Percentiles rank a stretch among this genome's conserved stretches.
Evolutionary conservation across 164 flowering plant genomes (phyloP).

Genomic region (Malania oleifera): DNA sequence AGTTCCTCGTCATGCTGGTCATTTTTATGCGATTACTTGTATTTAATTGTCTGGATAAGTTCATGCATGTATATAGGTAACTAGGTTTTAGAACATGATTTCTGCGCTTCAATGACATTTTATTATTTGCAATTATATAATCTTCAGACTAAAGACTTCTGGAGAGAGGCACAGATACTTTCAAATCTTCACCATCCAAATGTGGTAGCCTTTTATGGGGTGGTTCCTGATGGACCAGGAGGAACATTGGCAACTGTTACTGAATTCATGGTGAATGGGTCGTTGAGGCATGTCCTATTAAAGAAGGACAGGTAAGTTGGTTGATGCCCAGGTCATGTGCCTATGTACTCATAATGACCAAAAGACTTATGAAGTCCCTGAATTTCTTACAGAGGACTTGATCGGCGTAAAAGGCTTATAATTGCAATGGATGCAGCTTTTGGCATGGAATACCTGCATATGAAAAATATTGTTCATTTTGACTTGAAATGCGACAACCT

Average conservation of each 20-base stretch:
- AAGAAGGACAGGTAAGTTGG: slow-evolving; percentile 55
- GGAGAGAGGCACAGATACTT: slow-evolving; percentile 84
- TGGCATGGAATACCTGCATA: slow-evolving; percentile 91
- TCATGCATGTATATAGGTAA: not conserved
- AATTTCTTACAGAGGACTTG: slow-evolving; percentile 51
- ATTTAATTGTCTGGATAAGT: not conserved
- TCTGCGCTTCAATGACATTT: no score
- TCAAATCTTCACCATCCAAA: slow-evolving; percentile 90
- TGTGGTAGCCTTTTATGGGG: slow-evolving; percentile 85
- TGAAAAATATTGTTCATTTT: slow-evolving; percentile 78
- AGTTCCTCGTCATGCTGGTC: not conserved
- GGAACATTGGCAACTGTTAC: slow-evolving; percentile 84
- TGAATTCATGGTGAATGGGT: slow-evolving; percentile 83
- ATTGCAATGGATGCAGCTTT: slow-evolving; percentile 91
- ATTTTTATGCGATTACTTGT: not conserved
- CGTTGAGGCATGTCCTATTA: slow-evolving; percentile 59
- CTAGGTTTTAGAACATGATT: not conserved
- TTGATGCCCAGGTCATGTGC: not conserved
- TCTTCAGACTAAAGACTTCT: slow-evolving; percentile 66
- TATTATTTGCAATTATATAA: not conserved
- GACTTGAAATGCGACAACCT: slow-evolving; percentile 91
- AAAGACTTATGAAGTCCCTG: slow-evolving; percentile 1
- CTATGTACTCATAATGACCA: not conserved
- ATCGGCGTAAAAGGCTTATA: slow-evolving; percentile 67
- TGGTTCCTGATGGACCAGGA: slow-evolving; percentile 79